Percentiles rank a stretch among this genome's conserved stretches.
These are phyloP conservation scores for Phaeodactylum tricornutum DNA, from an alignment of 108 stramenopile genomes.

Conservation along the genomic window DNA sequence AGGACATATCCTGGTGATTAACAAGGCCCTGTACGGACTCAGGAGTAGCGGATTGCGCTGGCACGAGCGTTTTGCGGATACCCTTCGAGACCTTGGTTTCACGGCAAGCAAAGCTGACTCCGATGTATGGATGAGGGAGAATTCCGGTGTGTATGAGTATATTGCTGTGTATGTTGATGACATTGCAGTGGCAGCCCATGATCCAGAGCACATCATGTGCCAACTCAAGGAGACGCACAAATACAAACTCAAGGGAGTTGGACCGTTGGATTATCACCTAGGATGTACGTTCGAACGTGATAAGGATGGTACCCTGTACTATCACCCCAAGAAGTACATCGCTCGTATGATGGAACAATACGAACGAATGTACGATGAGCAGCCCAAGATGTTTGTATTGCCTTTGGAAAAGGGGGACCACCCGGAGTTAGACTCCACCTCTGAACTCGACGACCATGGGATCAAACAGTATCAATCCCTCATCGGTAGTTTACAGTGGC, in stretches of 20 bases:
- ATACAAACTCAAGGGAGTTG: slow-evolving; percentile 10
- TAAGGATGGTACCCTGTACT: too few species aligned
- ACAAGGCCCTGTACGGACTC: slow-evolving; percentile 26
- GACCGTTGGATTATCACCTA: slow-evolving; percentile 1
- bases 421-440: slow-evolving; percentile 15
- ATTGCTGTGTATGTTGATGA: slow-evolving; percentile 10
- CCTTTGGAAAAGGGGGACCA: slow-evolving; percentile 15
- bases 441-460: slow-evolving; percentile 2
- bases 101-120: slow-evolving; percentile 19
- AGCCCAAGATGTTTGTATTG: not conserved
- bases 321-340: slow-evolving; percentile 19
- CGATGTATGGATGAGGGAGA: slow-evolving; percentile 24
- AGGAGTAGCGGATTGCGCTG: slow-evolving; percentile 3
- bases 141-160: slow-evolving; percentile 5
- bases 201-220: not conserved
- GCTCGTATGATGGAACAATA: slow-evolving; percentile 10
- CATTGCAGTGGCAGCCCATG: not conserved
- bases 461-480: slow-evolving; percentile 10
- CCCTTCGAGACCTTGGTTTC: slow-evolving; percentile 14
- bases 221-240: not conserved
- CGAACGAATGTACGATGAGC: slow-evolving; percentile 12
- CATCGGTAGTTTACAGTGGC: slow-evolving; percentile 17
- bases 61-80: slow-evolving; percentile 9
- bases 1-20: slow-evolving; percentile 20
- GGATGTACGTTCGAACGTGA: too few species aligned